These are phyloP conservation scores for Penicillium roqueforti DNA, from an alignment of 495 filamentous ascomycete species.

Conservation along the genomic window DNA sequence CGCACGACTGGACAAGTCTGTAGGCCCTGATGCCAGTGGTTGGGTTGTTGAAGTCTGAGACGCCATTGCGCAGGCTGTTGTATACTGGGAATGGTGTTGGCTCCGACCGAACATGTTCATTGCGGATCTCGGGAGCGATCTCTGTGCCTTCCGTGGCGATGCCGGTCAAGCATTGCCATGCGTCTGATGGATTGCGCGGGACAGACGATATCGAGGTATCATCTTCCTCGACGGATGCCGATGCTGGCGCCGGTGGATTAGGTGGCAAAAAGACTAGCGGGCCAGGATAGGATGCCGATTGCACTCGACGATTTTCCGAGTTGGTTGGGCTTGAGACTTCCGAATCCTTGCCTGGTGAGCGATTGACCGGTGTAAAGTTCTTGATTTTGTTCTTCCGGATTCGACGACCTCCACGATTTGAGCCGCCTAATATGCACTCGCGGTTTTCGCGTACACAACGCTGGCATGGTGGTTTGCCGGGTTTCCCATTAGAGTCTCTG, in stretches of 20 bases:
- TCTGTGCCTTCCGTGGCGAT: conserved; percentile 34
- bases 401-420: conserved; percentile 58
- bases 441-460: conserved; percentile 55
- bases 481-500: not conserved
- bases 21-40: conserved; percentile 44
- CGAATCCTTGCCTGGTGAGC: conserved; percentile 27
- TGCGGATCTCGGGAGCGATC: conserved; percentile 15
- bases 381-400: conserved; percentile 51
- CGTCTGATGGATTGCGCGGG: conserved; percentile 46
- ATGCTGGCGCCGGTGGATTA: conserved; percentile 28
- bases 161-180: conserved; percentile 46
- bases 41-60: conserved; percentile 26
- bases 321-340: conserved; percentile 28
- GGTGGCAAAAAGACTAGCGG: conserved; percentile 38
- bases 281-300: conserved; percentile 33
- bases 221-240: conserved; percentile 36
- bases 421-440: conserved; percentile 58
- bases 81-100: conserved; percentile 25
- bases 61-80: conserved; percentile 28
- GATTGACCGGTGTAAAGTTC: conserved; percentile 33
- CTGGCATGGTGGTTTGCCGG: conserved; percentile 52
- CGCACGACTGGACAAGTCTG: conserved; percentile 46
- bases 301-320: conserved; percentile 26
- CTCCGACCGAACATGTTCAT: conserved; percentile 22
- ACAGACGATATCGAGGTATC: conserved; percentile 41